phyloP scores from a whole-genome alignment of 306 rosid species.

The Lithocarpus polystachyus region DNA sequence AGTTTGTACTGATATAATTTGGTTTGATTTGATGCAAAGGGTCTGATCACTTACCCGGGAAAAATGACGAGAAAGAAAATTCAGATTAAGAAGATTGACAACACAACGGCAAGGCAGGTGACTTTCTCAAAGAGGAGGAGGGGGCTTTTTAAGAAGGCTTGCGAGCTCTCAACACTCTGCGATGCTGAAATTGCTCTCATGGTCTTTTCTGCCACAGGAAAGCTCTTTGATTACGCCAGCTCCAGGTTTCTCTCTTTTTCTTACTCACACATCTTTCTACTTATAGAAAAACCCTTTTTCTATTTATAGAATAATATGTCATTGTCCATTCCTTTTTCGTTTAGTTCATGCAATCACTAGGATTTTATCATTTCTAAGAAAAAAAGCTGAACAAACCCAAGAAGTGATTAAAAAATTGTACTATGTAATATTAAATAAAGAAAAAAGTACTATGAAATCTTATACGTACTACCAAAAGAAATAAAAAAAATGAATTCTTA shows the following conservation, averaged over 20 bases:
- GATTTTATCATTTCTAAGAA: too few species aligned
- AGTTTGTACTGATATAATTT: neutral
- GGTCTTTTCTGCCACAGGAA: slow-evolving; percentile 37
- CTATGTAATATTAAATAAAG: neutral
- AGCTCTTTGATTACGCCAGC: slow-evolving; percentile 35
- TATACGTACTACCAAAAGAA: neutral
- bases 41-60: neutral
- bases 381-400: neutral
- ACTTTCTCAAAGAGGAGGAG: slow-evolving; percentile 42
- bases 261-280: neutral
- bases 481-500: neutral
- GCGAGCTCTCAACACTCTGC: slow-evolving; percentile 43
- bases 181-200: slow-evolving; percentile 45
- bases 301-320: too few species aligned
- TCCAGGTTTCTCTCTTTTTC: slow-evolving; percentile 25
- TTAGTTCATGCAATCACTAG: too few species aligned
- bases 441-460: neutral
- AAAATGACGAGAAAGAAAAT: slow-evolving; percentile 38
- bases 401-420: neutral
- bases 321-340: too few species aligned
- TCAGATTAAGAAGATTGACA: slow-evolving; percentile 42
- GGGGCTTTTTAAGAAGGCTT: slow-evolving; percentile 47
- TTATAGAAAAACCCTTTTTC: neutral
- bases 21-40: neutral
- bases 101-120: slow-evolving; percentile 38